A percentile compares a stretch with the other conserved stretches of the same genome.
Conservation (phyloP, 495 filamentous ascomycete species). For the Penicillium psychrofluorescens region DNA sequence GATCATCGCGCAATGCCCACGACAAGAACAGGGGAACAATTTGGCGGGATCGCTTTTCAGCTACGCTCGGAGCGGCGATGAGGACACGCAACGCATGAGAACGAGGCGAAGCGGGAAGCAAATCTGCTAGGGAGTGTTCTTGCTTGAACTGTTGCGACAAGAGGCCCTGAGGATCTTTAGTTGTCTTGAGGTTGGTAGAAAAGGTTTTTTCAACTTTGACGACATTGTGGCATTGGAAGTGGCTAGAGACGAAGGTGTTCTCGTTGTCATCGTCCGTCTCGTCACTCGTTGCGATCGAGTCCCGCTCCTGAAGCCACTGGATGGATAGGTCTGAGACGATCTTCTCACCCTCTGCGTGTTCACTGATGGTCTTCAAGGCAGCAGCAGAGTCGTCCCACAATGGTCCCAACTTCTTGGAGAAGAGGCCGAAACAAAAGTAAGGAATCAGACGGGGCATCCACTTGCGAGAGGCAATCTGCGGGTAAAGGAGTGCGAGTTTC, state of each 20-base stretch:
- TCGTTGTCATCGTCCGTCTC: slow-evolving; percentile 20
- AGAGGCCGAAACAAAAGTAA: slow-evolving; percentile 79
- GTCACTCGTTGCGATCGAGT: slow-evolving; percentile 22
- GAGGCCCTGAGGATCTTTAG: slow-evolving; percentile 12
- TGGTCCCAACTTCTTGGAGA: slow-evolving; percentile 74
- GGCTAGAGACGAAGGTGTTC: slow-evolving; percentile 26
- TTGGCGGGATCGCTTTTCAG: slow-evolving; percentile 76
- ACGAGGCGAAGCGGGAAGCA: slow-evolving; percentile 45
- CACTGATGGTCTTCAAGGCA: slow-evolving; percentile 66
- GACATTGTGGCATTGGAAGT: slow-evolving; percentile 80
- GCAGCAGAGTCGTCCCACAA: slow-evolving; percentile 78
- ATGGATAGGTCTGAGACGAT: slow-evolving; percentile 67
- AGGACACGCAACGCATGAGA: slow-evolving; percentile 76
- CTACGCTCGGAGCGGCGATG: slow-evolving; percentile 60
- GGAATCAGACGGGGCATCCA: slow-evolving; percentile 70
- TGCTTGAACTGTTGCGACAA: slow-evolving; percentile 27
- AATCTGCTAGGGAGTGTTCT: slow-evolving; percentile 22
- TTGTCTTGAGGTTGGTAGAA: slow-evolving; percentile 16
- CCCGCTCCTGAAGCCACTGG: slow-evolving; percentile 64
- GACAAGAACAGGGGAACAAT: slow-evolving; percentile 80
- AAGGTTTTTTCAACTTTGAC: slow-evolving; percentile 45
- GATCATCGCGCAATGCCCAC: slow-evolving; percentile 54
- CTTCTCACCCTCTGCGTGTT: slow-evolving; percentile 62
- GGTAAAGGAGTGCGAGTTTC: slow-evolving; percentile 59
- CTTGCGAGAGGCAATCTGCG: slow-evolving; percentile 40